Evolutionary conservation across 345 rosid species (phyloP).

Genomic region (Erysimum cheiranthoides): DNA sequence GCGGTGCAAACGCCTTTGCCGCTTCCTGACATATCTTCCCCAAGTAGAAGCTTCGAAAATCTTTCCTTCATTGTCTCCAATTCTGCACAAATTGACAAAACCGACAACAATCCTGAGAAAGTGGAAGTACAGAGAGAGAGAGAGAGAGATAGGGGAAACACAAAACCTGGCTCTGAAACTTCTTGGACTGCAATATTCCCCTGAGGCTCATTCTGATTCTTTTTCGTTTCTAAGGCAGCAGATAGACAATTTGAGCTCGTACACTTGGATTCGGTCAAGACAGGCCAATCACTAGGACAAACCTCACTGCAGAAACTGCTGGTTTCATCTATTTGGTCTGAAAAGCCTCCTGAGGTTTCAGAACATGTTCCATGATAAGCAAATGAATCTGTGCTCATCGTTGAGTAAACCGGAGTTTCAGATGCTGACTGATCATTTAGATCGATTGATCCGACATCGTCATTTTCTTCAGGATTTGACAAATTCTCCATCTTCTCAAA

Average conservation of each 20-base stretch:
- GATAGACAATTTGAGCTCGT: conserved; percentile 34
- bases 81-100: conserved; percentile 46
- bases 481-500: conserved; percentile 52
- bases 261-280: conserved; percentile 44
- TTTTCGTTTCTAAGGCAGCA: conserved; percentile 49
- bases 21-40: conserved; percentile 95
- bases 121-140: not conserved
- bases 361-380: conserved; percentile 63
- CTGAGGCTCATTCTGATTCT: conserved; percentile 37
- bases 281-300: conserved; percentile 68
- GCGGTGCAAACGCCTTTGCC: conserved; percentile 91
- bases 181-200: conserved; percentile 55
- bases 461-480: conserved; percentile 53
- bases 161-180: conserved; percentile 62
- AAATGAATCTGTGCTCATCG: conserved; percentile 63
- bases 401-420: conserved; percentile 64
- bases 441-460: conserved; percentile 53
- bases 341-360: conserved; percentile 61
- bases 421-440: conserved; percentile 53
- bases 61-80: conserved; percentile 84
- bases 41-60: conserved; percentile 81
- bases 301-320: conserved; percentile 62
- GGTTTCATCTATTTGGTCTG: conserved; percentile 64
- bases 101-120: not conserved
- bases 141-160: conserved; percentile 13